Evolutionary conservation across 768 basidiomycete species (phyloP).

Genomic region (Omphalotus guepiniiformis): DNA sequence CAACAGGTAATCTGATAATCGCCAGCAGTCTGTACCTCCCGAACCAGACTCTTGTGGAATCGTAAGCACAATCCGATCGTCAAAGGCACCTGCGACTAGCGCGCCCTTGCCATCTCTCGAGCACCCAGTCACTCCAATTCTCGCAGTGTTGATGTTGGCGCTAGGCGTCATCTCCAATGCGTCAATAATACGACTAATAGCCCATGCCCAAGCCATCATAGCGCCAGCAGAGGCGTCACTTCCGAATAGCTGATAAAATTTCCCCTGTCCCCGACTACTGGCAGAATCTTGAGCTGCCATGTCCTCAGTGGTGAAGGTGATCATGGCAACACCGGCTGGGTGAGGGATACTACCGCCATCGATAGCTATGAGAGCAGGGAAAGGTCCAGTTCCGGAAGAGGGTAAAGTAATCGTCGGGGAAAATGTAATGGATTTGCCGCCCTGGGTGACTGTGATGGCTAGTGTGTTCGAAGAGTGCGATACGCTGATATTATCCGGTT

Average conservation of each 20-base stretch:
- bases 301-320: slow-evolving; percentile 50
- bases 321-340: slow-evolving; percentile 33
- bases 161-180: slow-evolving; percentile 46
- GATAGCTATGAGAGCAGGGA: slow-evolving; percentile 48
- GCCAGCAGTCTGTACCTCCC: slow-evolving; percentile 58
- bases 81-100: slow-evolving; percentile 54
- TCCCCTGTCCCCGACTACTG: slow-evolving; percentile 47
- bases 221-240: slow-evolving; percentile 40
- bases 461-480: slow-evolving; percentile 37
- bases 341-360: slow-evolving; percentile 39
- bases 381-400: slow-evolving; percentile 35
- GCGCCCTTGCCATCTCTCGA: slow-evolving; percentile 62
- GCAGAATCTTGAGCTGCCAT: slow-evolving; percentile 46
- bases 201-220: slow-evolving; percentile 64
- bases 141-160: slow-evolving; percentile 42
- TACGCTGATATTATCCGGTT: slow-evolving; percentile 42
- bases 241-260: slow-evolving; percentile 57
- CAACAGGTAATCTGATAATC: slow-evolving; percentile 47
- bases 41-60: slow-evolving; percentile 63
- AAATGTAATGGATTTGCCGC: slow-evolving; percentile 47
- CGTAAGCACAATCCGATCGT: slow-evolving; percentile 53
- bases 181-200: slow-evolving; percentile 55
- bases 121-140: slow-evolving; percentile 55
- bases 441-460: slow-evolving; percentile 43
- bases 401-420: slow-evolving; percentile 41